Base-by-base conservation (phyloP, 371 early-diverging fungal genomes). In the Cladochytrium tenue region DNA sequence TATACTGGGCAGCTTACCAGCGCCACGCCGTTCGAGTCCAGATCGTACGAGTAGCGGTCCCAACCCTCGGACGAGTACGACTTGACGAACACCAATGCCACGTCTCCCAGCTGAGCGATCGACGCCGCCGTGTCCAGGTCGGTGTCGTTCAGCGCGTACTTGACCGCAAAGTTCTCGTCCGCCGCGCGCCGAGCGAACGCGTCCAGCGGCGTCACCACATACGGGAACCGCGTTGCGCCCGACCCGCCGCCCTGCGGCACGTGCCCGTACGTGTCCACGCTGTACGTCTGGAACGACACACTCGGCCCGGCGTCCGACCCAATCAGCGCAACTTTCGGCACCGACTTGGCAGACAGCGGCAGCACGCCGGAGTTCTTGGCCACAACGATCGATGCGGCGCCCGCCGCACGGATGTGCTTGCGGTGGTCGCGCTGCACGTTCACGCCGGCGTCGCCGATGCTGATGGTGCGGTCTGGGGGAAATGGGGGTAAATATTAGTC, bases 171-270 rank as follows among this genome's bases (percentile, higher is more conserved):
- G 13, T 20, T 20, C 13, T 43, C 20, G 43, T 43, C 43, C 43
- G 43, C 43, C 13, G 43, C 43, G 43, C 43, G 43, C 43, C 13
- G 13, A 20, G 13, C 20, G 43, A 43, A 20, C 43, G 43, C 43
- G 43, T 7, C 43, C 43, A 43, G 43, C 43, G 43, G 43, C 43
- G 43, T 43, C 43, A 43, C 43, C 43, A 43, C 13, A 64, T 87
- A 88, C 23, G 87, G 83, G 74, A 80, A 89, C n/a, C 74, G 64
- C 28, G 80, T 69, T 23, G 87, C 81, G 53, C 89, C 89, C 53
- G 83, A 82, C 1, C 89, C 89, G 87, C 88, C 87, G 25, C 88
- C 88, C 67, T 80, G 76, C 50, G 88, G 85, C 23, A 89, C 67
- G 5, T 81, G 82, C 20, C 87, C 89, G 43, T 7, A 43, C 43